Base-by-base conservation (phyloP, 352 stramenopile genomes). In the Phytophthora megakarya region DNA sequence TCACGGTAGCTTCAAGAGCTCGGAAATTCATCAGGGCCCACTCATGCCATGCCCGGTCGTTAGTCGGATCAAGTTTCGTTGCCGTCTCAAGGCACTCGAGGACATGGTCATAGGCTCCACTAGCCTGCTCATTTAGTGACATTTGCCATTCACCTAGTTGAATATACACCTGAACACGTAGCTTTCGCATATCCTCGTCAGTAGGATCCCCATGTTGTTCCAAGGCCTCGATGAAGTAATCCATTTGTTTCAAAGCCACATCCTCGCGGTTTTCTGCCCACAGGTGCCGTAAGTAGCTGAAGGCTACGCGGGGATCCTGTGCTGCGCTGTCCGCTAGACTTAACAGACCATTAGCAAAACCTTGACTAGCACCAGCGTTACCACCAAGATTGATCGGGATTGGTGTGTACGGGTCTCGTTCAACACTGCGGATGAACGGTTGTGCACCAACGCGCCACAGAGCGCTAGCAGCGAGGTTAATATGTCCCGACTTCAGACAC, bases 1-100 rank as follows among this genome's bases (percentile, higher is more conserved):
- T 88, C 9, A 76, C 45, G 0, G 72, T 77, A 4, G 83, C 81
- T 28, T 95, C 87, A 39, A 93, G 65, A 5, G 84, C 87, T 2
- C 84, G 76, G 74, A 99, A 99, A 80, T 99, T 99, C 58, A 99
- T 95, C 19, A 99, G 72, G 18, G 97, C 97, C 98, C 98, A 99
- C 48, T 95, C 90, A 75, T 99, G 98, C 92, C 97, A 99, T 21
- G 97, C 96, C 47, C 97, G 97, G 68, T 99, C 98, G 57, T 98
- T 97, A 35, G 88, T 96, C 42, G 81, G 84, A 55, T 96, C 88
- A 21, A 96, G 62, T 47, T 88, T 70, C 38, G 88, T 96, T 26
- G 89, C 89, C 0, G 77, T 92, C 53, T 89, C 76, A 12, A 98
- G 73, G 56, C 92, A 93, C 11, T 73, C 77, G 13, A 96, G 76